Evolutionary conservation across 768 basidiomycete genomes (phyloP).

Genomic region (Lyophyllum shimeji): DNA sequence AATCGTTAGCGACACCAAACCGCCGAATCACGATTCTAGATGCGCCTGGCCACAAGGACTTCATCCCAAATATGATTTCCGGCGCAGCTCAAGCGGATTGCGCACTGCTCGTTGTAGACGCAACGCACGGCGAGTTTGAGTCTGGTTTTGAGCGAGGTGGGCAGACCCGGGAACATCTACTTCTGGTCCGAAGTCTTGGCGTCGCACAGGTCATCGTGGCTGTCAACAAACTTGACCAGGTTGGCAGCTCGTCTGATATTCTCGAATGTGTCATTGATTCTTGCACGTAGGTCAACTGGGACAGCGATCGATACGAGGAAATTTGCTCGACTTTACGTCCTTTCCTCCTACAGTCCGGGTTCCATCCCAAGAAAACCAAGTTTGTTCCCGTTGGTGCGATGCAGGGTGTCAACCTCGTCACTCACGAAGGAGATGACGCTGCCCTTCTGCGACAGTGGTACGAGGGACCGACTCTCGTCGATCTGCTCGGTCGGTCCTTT

Average conservation of each 20-base stretch:
- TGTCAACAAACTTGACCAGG: constrained; percentile 94
- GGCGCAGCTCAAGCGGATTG: constrained; percentile 97
- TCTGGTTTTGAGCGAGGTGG: constrained; percentile 93
- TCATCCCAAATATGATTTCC: constrained; percentile 99
- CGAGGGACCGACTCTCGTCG: constrained; percentile 78
- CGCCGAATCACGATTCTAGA: constrained; percentile 91
- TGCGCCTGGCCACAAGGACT: constrained; percentile 96
- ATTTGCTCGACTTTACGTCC: constrained; percentile 72
- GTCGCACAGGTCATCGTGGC: constrained; percentile 90
- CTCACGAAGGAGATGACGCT: constrained; percentile 46
- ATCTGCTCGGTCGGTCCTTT: constrained; percentile 65
- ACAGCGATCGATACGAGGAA: constrained; percentile 78
- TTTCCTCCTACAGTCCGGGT: constrained; percentile 89
- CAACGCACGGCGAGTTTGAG: constrained; percentile 90
- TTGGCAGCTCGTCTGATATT: constrained; percentile 29
- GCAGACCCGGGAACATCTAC: constrained; percentile 92
- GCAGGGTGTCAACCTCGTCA: constrained; percentile 80
- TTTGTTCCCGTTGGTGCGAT: constrained; percentile 92
- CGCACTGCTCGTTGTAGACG: constrained; percentile 90
- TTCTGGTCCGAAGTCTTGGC: constrained; percentile 90
- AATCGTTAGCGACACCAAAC: constrained; percentile 70
- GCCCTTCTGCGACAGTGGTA: constrained; percentile 71
- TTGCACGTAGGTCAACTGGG: constrained; percentile 77
- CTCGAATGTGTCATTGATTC: not conserved
- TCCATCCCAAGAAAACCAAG: constrained; percentile 69